phyloP scores from a whole-genome alignment of 768 basidiomycete genomes.

The Tulasnella calospora region DNA sequence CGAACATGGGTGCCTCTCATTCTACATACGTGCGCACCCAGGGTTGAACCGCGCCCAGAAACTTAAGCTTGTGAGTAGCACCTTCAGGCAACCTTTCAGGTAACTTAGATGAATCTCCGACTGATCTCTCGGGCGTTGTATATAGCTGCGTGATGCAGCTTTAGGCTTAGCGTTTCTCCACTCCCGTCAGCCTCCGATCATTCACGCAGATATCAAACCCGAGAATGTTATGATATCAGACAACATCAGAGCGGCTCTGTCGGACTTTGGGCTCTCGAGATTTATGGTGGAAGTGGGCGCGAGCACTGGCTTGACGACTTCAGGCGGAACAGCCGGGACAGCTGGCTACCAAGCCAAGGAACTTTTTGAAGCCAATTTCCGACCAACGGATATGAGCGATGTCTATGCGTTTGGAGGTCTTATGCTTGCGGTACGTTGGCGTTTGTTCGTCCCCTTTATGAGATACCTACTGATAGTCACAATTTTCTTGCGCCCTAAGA shows the following conservation, averaged over 20 bases:
- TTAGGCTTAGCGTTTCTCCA: not conserved
- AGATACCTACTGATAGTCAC: not conserved
- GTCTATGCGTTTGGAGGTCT: not conserved
- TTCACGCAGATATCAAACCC: constrained; percentile 14
- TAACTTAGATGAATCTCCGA: not conserved
- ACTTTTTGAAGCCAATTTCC: not conserved
- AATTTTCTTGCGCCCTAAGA: not conserved
- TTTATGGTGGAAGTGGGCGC: not conserved
- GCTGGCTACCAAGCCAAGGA: not conserved
- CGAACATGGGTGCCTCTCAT: not conserved
- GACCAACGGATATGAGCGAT: not conserved
- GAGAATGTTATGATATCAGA: not conserved
- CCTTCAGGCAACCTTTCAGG: not conserved
- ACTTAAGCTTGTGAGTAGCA: not conserved
- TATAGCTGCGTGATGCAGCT: not conserved
- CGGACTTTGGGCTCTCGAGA: not conserved
- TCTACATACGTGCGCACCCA: not conserved
- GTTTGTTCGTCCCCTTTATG: not conserved
- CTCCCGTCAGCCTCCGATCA: constrained; percentile 1
- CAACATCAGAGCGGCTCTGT: not conserved
- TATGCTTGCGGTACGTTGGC: not conserved
- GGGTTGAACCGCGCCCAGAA: not conserved
- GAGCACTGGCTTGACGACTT: not conserved
- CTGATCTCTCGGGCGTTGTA: not conserved
- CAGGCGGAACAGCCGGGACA: not conserved